Percentiles rank a stretch among this genome's conserved stretches.
phyloP scores from a whole-genome alignment of 2,329 filamentous ascomycete genomes.

The Metarhizium anisopliae region DNA sequence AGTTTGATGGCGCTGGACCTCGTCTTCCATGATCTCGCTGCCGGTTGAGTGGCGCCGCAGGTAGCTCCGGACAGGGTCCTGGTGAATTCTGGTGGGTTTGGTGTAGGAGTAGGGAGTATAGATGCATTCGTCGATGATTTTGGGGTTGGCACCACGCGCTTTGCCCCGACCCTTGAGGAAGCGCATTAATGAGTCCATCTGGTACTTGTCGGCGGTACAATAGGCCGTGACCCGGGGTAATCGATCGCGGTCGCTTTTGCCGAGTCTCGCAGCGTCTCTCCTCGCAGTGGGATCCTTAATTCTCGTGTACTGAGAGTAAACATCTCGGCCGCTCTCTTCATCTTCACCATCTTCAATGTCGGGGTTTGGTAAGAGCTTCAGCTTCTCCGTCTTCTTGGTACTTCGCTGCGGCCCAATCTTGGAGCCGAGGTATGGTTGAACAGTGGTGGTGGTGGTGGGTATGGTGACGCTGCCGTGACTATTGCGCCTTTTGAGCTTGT shows the following conservation, averaged over 20 bases:
- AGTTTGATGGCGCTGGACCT: slow-evolving; percentile 40
- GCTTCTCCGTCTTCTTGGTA: slow-evolving; percentile 90
- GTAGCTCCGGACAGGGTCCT: slow-evolving; percentile 34
- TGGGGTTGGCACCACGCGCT: slow-evolving; percentile 71
- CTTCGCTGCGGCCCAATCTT: slow-evolving; percentile 94
- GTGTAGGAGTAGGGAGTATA: slow-evolving; percentile 88
- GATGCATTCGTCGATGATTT: slow-evolving; percentile 94
- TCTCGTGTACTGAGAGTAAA: slow-evolving; percentile 94
- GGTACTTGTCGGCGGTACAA: slow-evolving; percentile 87
- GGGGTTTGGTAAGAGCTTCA: slow-evolving; percentile 92
- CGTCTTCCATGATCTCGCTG: slow-evolving; percentile 41
- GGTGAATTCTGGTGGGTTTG: slow-evolving; percentile 23
- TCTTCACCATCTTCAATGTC: slow-evolving; percentile 70
- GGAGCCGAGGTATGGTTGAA: slow-evolving; percentile 28
- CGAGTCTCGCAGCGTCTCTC: slow-evolving; percentile 81
- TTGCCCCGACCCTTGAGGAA: slow-evolving; percentile 82
- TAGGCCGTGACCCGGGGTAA: slow-evolving; percentile 92
- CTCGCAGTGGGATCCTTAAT: slow-evolving; percentile 95
- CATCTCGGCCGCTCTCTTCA: slow-evolving; percentile 87
- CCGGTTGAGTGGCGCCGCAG: slow-evolving; percentile 72
- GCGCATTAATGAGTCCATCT: slow-evolving; percentile 80
- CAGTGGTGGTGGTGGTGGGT: slow-evolving; percentile 17
- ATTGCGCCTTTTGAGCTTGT: slow-evolving; percentile 76
- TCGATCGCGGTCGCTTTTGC: slow-evolving; percentile 83
- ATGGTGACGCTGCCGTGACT: slow-evolving; percentile 52